Percentiles rank a stretch among this genome's conserved stretches.
phyloP scores from a whole-genome alignment of 345 rosid species.

The Orychophragmus violaceus region DNA sequence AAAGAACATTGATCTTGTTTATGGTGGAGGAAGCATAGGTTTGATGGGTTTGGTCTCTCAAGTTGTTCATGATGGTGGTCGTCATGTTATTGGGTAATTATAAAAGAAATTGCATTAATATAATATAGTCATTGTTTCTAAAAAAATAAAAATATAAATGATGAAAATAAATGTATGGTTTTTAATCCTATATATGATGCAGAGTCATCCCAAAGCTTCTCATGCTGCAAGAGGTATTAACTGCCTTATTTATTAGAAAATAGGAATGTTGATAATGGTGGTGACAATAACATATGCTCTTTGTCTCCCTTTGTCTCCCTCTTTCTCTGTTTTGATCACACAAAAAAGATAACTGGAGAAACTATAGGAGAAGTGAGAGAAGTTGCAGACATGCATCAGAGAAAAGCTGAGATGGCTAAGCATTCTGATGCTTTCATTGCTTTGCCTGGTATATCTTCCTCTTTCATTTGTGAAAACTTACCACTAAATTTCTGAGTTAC shows the following conservation, averaged over 20 bases:
- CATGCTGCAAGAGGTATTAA: constrained; percentile 41
- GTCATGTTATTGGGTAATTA: constrained; percentile 94
- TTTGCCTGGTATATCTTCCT: constrained; percentile 33
- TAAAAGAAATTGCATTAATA: neutral
- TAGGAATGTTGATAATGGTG: constrained; percentile 3
- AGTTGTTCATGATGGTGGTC: constrained; percentile 96
- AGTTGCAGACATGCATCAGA: constrained; percentile 51
- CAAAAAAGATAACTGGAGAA: constrained; percentile 35
- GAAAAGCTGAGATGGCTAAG: constrained; percentile 55
- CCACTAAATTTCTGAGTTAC: neutral
- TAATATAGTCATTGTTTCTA: neutral
- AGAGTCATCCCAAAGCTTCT: constrained; percentile 51
- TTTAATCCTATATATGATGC: constrained; percentile 1
- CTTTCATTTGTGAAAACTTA: neutral
- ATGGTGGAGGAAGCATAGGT: constrained; percentile 98
- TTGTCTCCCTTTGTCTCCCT: neutral
- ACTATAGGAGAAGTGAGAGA: constrained; percentile 40
- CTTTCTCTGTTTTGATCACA: no score
- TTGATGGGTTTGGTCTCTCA: constrained; percentile 93
- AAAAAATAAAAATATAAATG: no score
- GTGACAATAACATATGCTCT: neutral
- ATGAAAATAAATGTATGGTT: neutral
- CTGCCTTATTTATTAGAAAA: neutral
- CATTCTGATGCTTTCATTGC: constrained; percentile 52
- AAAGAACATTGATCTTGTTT: constrained; percentile 89